Conservation (phyloP, 192 early-diverging fungal genomes). For the Endogone sp. region DNA sequence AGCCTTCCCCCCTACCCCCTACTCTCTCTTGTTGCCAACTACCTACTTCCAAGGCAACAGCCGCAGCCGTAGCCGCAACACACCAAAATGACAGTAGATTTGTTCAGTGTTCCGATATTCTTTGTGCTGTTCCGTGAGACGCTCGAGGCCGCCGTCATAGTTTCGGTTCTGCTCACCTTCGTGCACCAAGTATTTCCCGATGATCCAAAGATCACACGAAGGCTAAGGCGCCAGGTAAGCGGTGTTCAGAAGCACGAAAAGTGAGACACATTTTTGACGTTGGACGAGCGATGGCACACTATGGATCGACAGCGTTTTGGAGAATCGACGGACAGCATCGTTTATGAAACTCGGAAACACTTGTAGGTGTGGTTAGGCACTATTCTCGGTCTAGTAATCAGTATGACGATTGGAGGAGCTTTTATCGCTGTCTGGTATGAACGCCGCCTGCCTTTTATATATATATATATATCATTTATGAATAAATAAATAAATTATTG, state of each 20-base stretch:
- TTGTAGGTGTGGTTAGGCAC: slow-evolving; percentile 71
- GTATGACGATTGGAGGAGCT: slow-evolving; percentile 63
- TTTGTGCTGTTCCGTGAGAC: slow-evolving; percentile 81
- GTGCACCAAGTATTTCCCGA: slow-evolving; percentile 58
- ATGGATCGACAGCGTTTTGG: background rate
- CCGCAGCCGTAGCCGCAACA: no score
- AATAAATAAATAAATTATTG: no score
- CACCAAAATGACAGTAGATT: slow-evolving; percentile 23
- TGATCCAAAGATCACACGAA: slow-evolving; percentile 40
- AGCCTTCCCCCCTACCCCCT: no score
- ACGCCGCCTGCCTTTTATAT: background rate
- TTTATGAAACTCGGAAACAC: background rate
- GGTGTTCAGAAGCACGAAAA: background rate
- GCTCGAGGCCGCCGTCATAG: slow-evolving; percentile 81
- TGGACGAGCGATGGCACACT: background rate
- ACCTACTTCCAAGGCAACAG: no score
- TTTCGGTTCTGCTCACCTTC: slow-evolving; percentile 84
- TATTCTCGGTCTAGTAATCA: slow-evolving; percentile 58
- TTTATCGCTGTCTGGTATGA: slow-evolving; percentile 79
- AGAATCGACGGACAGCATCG: background rate
- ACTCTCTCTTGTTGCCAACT: no score
- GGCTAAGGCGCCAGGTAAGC: slow-evolving; percentile 46
- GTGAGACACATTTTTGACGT: background rate
- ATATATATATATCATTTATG: background rate
- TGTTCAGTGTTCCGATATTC: slow-evolving; percentile 68